Conservation (phyloP, 2,329 filamentous ascomycete genomes). For the Fusarium compactum region DNA sequence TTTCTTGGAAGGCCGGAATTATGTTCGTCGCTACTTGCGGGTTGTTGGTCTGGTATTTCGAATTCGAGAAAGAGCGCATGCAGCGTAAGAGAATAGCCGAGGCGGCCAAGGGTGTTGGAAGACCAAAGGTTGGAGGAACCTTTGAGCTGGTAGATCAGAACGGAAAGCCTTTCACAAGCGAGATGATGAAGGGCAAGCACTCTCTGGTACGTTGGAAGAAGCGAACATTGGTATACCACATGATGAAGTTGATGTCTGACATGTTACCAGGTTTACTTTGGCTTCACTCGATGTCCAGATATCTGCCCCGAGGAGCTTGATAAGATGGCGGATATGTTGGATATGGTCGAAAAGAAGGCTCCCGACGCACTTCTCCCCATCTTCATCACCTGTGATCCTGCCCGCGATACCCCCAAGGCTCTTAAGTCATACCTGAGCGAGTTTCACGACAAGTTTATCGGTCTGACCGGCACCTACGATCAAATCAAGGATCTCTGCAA, state of each 20-base stretch:
- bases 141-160: conserved; percentile 88
- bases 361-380: conserved; percentile 75
- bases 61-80: conserved; percentile 91
- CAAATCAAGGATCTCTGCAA: conserved; percentile 96
- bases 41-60: conserved; percentile 89
- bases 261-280: conserved; percentile 84
- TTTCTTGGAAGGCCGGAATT: conserved; percentile 90
- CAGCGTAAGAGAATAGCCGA: conserved; percentile 89
- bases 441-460: conserved; percentile 88
- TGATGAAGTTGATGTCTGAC: conserved; percentile 18
- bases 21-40: conserved; percentile 85
- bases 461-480: conserved; percentile 92
- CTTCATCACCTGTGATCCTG: conserved; percentile 96
- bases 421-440: conserved; percentile 88
- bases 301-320: conserved; percentile 99
- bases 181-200: conserved; percentile 89
- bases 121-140: conserved; percentile 90
- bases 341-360: conserved; percentile 69
- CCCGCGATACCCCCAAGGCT: conserved; percentile 86
- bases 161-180: conserved; percentile 80
- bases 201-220: conserved; percentile 68
- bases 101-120: conserved; percentile 91
- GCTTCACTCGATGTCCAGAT: conserved; percentile 97
- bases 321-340: conserved; percentile 98
- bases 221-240: neutral